Base-by-base conservation (phyloP, 108 stramenopile species). In the Cyclotella kingstonii region DNA sequence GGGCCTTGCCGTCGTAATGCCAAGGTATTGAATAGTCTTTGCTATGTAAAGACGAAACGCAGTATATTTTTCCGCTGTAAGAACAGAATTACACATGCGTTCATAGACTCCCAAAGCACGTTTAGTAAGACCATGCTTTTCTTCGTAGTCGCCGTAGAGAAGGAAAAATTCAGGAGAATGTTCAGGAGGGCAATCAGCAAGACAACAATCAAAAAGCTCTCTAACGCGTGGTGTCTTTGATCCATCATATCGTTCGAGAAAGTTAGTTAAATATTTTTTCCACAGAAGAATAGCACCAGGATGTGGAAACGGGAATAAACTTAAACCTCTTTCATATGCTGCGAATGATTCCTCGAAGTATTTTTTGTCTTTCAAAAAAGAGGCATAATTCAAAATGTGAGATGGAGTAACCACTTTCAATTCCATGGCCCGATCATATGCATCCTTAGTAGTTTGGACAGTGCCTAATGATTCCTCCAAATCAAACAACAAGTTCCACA, bases 401-500 rank as follows among this genome's bases (percentile, higher is more conserved):
- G 88, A 73, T 3, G 95, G 85, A 50, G 99, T 98, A 10, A 96
- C 96, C 15, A 98, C 95, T 61, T 92, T 86, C 56, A 90, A 79
- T 76, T 97, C 96, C 36, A 99, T 54, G 33, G 81, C 83, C 9
- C 90, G 75, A 40, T 91, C 85, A 75, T 99, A 98, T 2, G 99
- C 95, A 62, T 97, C 97, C 62, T 93, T 91, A 34, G 93, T 83
- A 0, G 91, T 90, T 64, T 94, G 93, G 14, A 94, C 65, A 0
- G 96, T 96, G 2, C 97, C 99, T 36, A 98, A 66, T 3, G 90
- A 89, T 63, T 99, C 99, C 70, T 99, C 97, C 43, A 99, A 68
- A 81, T 98, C 97, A 47, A 98, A 81, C 51, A 96, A 75, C 44
- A 97, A 73, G 60, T 86, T 85, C 97, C 99, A 99, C 25, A 98